These are phyloP conservation scores for Aschersonia sp. DNA, from an alignment of 2,329 filamentous ascomycete species.

Conservation along the genomic window DNA sequence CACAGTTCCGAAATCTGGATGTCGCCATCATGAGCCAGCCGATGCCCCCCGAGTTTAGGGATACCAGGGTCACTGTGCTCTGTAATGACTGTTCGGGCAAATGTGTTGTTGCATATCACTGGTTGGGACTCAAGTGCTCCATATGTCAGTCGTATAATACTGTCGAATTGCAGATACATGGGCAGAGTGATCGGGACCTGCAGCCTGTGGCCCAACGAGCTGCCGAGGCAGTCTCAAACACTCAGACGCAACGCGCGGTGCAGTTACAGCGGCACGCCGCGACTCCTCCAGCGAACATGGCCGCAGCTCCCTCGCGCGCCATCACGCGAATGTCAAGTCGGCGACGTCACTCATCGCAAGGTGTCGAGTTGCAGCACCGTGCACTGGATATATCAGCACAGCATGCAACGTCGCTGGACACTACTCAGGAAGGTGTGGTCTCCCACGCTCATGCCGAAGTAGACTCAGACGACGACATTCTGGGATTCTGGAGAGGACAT, in stretches of 20 bases:
- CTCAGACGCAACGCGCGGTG: constrained; percentile 1
- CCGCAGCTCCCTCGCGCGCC: constrained; percentile 1
- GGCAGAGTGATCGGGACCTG: constrained; percentile 18
- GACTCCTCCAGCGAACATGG: neutral
- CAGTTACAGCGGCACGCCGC: neutral
- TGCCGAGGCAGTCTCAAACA: constrained; percentile 2
- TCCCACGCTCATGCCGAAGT: constrained; percentile 17
- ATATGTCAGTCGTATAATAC: constrained; percentile 60
- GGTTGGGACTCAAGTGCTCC: constrained; percentile 82
- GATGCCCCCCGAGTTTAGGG: constrained; percentile 73
- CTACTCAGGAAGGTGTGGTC: constrained; percentile 12
- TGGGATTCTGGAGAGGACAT: constrained; percentile 40
- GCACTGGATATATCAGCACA: constrained; percentile 27
- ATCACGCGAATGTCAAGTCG: constrained; percentile 11
- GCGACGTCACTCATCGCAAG: constrained; percentile 24
- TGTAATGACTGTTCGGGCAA: constrained; percentile 94
- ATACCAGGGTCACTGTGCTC: constrained; percentile 69
- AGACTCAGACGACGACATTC: constrained; percentile 40
- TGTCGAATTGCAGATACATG: constrained; percentile 46
- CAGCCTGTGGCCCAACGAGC: constrained; percentile 12
- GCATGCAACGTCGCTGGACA: constrained; percentile 26
- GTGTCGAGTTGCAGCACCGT: constrained; percentile 15
- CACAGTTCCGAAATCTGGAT: constrained; percentile 83
- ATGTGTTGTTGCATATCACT: constrained; percentile 80
- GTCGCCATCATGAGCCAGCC: constrained; percentile 77